phyloP scores from a whole-genome alignment of 75 land plant genomes.

The Pinus tabuliformis region DNA sequence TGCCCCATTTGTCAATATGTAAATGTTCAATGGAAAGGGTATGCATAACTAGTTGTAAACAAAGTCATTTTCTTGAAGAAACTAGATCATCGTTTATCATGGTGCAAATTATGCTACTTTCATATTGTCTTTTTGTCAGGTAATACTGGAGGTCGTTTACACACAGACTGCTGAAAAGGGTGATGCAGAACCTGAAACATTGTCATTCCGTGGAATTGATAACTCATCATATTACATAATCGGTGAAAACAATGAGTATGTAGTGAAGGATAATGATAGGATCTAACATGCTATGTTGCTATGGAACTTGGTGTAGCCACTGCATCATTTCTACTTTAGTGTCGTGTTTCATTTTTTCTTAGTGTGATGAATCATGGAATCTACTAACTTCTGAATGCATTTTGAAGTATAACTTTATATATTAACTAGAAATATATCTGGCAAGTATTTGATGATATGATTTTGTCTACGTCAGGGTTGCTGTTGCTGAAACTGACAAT shows the following conservation, averaged over 20 bases:
- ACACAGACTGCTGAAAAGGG: slow-evolving; percentile 68
- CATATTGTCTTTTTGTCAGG: slow-evolving; percentile 23
- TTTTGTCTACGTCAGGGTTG: slow-evolving; percentile 18
- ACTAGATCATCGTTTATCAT: not conserved
- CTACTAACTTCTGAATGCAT: not conserved
- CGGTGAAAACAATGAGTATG: slow-evolving; percentile 28
- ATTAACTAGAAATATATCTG: not conserved
- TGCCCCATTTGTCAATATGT: not conserved
- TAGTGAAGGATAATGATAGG: not conserved
- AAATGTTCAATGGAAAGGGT: not conserved
- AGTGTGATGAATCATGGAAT: not conserved
- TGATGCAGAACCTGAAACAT: slow-evolving; percentile 38
- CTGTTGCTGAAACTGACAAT: slow-evolving; percentile 35
- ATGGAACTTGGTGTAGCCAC: not conserved
- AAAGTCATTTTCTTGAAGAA: not conserved
- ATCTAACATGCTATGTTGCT: not conserved
- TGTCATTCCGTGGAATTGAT: slow-evolving; percentile 85
- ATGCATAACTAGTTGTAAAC: not conserved
- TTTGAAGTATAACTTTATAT: not conserved
- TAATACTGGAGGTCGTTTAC: slow-evolving; percentile 83
- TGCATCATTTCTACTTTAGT: not conserved
- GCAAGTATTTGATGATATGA: not conserved
- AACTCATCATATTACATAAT: slow-evolving; percentile 64
- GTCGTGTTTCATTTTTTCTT: not conserved
- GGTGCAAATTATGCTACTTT: slow-evolving; percentile 1